Evolutionary conservation across 768 basidiomycete genomes (phyloP).

Genomic region (Kwoniella bestiolae): DNA sequence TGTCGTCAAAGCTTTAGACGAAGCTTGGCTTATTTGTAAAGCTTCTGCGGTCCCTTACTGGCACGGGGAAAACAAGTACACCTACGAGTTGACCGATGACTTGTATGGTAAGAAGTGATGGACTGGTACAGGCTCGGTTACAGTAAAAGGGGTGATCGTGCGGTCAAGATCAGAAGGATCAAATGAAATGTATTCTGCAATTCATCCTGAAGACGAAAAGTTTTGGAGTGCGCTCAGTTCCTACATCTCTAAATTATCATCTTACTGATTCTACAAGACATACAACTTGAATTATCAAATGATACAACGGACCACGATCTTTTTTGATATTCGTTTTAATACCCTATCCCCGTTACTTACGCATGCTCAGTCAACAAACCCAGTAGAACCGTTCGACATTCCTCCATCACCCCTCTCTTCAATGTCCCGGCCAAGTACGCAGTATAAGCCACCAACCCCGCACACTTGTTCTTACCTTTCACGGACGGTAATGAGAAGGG

Average conservation of each 20-base stretch:
- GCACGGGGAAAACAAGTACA: conserved; percentile 46
- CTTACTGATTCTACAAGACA: background rate
- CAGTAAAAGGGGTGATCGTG: background rate
- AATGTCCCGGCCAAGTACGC: conserved; percentile 24
- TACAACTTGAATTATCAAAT: background rate
- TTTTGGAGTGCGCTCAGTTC: no score
- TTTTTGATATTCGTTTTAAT: no score
- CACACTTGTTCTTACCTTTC: conserved; percentile 26
- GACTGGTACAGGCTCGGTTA: no score
- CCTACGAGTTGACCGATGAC: conserved; percentile 39
- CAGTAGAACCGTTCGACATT: conserved; percentile 21
- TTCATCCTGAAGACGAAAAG: background rate
- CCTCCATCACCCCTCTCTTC: conserved; percentile 24
- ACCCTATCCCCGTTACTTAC: background rate
- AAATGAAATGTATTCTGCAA: background rate
- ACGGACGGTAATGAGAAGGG: conserved; percentile 17
- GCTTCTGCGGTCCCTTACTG: conserved; percentile 61
- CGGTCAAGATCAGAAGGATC: background rate
- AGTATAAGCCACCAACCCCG: conserved; percentile 27
- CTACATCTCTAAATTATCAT: no score
- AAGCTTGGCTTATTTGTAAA: conserved; percentile 63
- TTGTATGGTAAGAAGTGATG: conserved; percentile 28
- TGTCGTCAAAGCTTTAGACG: conserved; percentile 63
- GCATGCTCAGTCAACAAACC: conserved; percentile 25
- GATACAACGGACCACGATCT: background rate